Base-by-base conservation (phyloP, 768 basidiomycete species). In the Mrakia frigida region DNA sequence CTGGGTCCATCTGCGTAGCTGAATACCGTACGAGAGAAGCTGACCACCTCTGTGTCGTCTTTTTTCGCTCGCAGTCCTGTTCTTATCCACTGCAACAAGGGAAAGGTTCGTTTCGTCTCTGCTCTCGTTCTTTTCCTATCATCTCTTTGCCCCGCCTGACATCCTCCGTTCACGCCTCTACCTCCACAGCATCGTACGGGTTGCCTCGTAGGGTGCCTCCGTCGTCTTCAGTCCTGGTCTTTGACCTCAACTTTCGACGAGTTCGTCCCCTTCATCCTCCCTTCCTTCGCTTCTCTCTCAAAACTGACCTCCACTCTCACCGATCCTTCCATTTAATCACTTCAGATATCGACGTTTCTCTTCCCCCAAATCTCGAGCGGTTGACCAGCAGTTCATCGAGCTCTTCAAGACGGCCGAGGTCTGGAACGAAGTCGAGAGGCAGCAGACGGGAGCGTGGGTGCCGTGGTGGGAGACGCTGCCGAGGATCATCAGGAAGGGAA, bases 21-120 rank as follows among this genome's bases (percentile, higher is more conserved):
- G 16, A 50, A 50, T 16, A 50, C 11, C 39, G 5, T 1, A 50
- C 16, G 46, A 41, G 39, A 41, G 6, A 41, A 41, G 39, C 39
- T 41, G 39, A 41, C 6, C 21, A 60, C 4, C n/a, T 7, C 11
- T 3, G 33, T 65, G 2, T 18, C 14, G 6, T 35, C 16, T 21
- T 33, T 13, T 9, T 23, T 37, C 7, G 10, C 9, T 21, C 18
- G 7, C 63, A 68, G 65, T 25, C 73, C 73, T 28, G 60, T 74
- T 31, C 43, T 67, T 18, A 83, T 85, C 1, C 85, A 85, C 74
- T 85, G 85, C 80, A 85, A 85, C 79, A 85, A 84, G 79, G 85
- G 85, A 73, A 85, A 85, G 79, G 84, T 84, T 61, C 60, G 83
- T 75, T 43, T 21, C 28, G 10, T 6, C 37, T 28, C 39, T 25